Conservation (phyloP, 2,329 filamentous ascomycete species). For the Sarocladium brachiariae region DNA sequence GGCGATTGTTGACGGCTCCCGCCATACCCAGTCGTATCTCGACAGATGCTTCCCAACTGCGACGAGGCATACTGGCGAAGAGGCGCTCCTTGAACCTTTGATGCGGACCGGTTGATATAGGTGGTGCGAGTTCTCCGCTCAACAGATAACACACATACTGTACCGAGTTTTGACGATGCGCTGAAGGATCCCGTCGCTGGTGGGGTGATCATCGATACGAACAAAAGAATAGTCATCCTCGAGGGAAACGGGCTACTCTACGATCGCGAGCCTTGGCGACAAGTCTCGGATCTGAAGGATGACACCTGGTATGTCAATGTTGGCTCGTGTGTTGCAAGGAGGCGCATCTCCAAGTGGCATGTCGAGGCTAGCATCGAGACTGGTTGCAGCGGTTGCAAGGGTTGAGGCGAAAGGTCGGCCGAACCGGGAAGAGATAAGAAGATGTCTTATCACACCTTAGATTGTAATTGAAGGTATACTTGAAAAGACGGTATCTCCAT, state of each 20-base stretch:
- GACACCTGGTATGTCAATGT: slow-evolving; percentile 35
- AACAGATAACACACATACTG: slow-evolving; percentile 26
- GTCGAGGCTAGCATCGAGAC: slow-evolving; percentile 32
- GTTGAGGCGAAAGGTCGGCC: slow-evolving; percentile 75
- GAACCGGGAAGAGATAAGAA: slow-evolving; percentile 50
- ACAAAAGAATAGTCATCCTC: slow-evolving; percentile 57
- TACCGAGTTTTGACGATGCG: slow-evolving; percentile 69
- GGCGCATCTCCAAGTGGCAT: slow-evolving; percentile 32
- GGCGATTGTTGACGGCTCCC: too few species aligned
- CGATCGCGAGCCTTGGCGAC: slow-evolving; percentile 24
- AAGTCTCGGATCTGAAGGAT: slow-evolving; percentile 28
- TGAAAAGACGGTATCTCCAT: too few species aligned
- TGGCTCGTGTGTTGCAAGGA: slow-evolving; percentile 26
- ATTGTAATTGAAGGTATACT: too few species aligned
- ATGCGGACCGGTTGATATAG: slow-evolving; percentile 17
- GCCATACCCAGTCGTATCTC: too few species aligned
- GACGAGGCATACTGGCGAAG: too few species aligned
- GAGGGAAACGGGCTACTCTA: slow-evolving; percentile 57
- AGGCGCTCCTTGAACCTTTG: slow-evolving; percentile 27
- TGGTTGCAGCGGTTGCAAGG: slow-evolving; percentile 59
- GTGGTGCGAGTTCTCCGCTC: slow-evolving; percentile 16
- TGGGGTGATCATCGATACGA: slow-evolving; percentile 54
- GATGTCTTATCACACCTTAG: too few species aligned
- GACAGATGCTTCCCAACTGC: too few species aligned
- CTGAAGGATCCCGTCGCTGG: slow-evolving; percentile 63